Evolutionary conservation across 345 rosid species (phyloP).

Genomic region (Brassica incana): DNA sequence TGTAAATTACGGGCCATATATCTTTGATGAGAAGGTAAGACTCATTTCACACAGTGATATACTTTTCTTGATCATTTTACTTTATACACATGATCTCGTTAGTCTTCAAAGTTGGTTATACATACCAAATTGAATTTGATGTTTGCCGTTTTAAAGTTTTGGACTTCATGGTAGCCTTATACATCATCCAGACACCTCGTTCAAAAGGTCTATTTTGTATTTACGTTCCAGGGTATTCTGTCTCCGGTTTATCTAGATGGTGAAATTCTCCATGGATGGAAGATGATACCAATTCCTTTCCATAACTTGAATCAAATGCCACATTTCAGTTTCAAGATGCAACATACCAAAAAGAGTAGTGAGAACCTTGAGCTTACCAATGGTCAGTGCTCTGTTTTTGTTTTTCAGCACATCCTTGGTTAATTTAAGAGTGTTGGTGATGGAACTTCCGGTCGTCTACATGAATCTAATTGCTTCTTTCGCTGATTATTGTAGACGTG

Average conservation of each 20-base stretch:
- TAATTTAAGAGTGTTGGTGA: not conserved
- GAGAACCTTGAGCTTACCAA: constrained; percentile 34
- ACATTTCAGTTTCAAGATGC: constrained; percentile 43
- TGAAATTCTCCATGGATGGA: constrained; percentile 65
- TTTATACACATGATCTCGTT: not conserved
- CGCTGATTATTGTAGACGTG: constrained; percentile 45
- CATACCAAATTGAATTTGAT: not conserved
- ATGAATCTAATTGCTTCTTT: constrained; percentile 7
- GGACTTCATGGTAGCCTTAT: too few species aligned
- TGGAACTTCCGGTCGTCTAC: not conserved
- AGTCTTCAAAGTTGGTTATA: not conserved
- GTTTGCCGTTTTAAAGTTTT: not conserved
- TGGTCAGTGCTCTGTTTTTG: constrained; percentile 36
- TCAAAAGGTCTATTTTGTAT: not conserved
- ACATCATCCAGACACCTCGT: not conserved
- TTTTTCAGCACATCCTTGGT: not conserved
- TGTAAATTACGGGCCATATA: constrained; percentile 73
- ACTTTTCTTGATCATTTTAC: not conserved
- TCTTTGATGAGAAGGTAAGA: constrained; percentile 81
- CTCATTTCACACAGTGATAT: not conserved
- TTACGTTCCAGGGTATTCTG: constrained; percentile 64
- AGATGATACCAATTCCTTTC: constrained; percentile 75
- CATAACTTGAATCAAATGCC: constrained; percentile 62
- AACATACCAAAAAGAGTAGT: constrained; percentile 26
- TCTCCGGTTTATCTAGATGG: constrained; percentile 72